Conservation (phyloP, 768 basidiomycete species). For the Naganishia randhawae region DNA sequence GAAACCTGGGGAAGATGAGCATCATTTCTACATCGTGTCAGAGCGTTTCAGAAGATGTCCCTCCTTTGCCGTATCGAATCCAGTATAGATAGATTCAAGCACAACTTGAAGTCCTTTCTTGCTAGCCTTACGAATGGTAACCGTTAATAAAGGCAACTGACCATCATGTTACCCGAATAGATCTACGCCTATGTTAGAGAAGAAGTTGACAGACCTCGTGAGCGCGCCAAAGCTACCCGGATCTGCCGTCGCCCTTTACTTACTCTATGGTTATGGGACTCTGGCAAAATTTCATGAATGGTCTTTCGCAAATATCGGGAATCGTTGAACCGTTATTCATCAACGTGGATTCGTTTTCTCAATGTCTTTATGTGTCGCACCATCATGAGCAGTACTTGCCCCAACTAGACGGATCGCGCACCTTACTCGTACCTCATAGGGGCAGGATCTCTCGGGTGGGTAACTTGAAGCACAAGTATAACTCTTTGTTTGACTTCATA, state of each 20-base stretch:
- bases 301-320: background rate
- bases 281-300: background rate
- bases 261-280: background rate
- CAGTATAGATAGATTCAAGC: too few relatives aligned
- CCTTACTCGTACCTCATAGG: conserved; percentile 65
- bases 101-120: background rate
- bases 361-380: background rate
- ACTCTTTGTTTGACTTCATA: background rate
- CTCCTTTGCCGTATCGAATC: too few relatives aligned
- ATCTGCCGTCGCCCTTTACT: background rate
- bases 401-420: conserved; percentile 60
- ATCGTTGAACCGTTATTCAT: background rate
- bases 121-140: background rate
- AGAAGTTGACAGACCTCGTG: conserved; percentile 50
- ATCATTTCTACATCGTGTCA: too few relatives aligned
- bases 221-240: conserved; percentile 14
- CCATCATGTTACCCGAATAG: conserved; percentile 23
- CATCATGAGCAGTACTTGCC: conserved; percentile 61
- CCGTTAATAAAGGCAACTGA: background rate
- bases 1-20: too few relatives aligned
- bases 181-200: conserved; percentile 49
- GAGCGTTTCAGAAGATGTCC: too few relatives aligned
- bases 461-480: background rate
- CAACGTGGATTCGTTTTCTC: background rate
- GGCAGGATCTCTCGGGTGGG: conserved; percentile 64